Base-by-base conservation (phyloP, 305 asterid species). In the Rubia peregrina region DNA sequence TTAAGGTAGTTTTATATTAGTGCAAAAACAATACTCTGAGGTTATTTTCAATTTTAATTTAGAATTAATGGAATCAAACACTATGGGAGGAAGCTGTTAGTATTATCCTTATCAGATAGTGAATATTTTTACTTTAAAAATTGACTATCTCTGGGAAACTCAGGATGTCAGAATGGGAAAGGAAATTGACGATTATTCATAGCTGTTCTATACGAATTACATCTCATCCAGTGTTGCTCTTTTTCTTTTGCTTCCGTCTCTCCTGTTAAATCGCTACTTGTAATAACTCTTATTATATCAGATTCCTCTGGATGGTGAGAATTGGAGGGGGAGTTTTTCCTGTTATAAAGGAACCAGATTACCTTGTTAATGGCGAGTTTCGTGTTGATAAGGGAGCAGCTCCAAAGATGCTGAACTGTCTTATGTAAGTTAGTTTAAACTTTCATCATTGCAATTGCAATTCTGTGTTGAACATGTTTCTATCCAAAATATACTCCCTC, bases 271-370 rank as follows among this genome's bases (percentile, higher is more conserved):
- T 72, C 64, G 70, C 65, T 61, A 73, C 55, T 79, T 82, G 61
- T 71, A 69, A 40, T 68, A 74, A 76, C 70, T 67, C 55, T 42
- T 79, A 67, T 77, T 17, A 43, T 80, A 26, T 43, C 86, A 94
- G 98, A 78, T 94, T 94, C 80, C 85, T 94, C 85, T 94, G 99
- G 99, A 94, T 94, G 99, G 99, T 94, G 71, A 85, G 99, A 80
- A 94, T 94, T 75, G 98, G 98, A 71, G 99, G 99, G 0, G 98
- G 98, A 51, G 97, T 94, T 70, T 94, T 89, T 72, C 99, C 99
- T 65, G 91, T 94, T 43, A 94, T 94, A 65, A 94, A 94, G 86
- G 99, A 94, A 73, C 96, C 98, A 26, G 98, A 94, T 86, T 94
- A 94, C 85, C 99, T 94, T 73, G 99, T 86, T 77, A 94, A 94